These are phyloP conservation scores for Hanseniaspora jakobsenii DNA, from an alignment of 805 yeast species.

Conservation along the genomic window DNA sequence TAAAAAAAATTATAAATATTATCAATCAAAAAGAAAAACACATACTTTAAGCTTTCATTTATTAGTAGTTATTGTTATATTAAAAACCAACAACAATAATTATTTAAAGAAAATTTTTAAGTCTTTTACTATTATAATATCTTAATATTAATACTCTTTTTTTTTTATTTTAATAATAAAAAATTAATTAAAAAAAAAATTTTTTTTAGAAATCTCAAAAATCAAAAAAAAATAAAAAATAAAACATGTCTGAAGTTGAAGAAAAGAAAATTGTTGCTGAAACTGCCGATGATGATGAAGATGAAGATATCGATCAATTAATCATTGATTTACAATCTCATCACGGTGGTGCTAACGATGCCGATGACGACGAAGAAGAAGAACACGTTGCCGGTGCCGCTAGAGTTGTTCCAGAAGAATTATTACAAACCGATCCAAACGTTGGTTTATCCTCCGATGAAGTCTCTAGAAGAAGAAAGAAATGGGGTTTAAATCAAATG, in stretches of 20 bases:
- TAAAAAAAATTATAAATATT: too few species aligned
- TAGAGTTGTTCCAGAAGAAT: constrained; percentile 76
- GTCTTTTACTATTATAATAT: too few species aligned
- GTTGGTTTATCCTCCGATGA: constrained; percentile 69
- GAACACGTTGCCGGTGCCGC: constrained; percentile 43
- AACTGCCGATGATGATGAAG: constrained; percentile 42
- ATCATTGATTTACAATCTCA: constrained; percentile 64
- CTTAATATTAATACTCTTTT: too few species aligned
- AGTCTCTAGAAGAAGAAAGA: constrained; percentile 73
- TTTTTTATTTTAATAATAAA: too few species aligned
- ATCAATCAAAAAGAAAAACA: too few species aligned
- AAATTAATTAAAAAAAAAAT: too few species aligned
- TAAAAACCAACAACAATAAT: too few species aligned
- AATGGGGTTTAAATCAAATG: constrained; percentile 83
- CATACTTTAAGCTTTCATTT: too few species aligned
- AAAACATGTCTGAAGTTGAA: constrained; percentile 16
- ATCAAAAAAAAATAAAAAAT: background rate
- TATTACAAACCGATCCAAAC: constrained; percentile 69
- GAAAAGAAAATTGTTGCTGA: constrained; percentile 14
- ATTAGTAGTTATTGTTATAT: too few species aligned
- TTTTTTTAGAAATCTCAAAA: background rate
- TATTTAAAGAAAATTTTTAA: too few species aligned
- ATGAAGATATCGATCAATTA: constrained; percentile 60
- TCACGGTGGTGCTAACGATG: constrained; percentile 39
- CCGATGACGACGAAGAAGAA: constrained; percentile 38